Evolutionary conservation across 108 stramenopile genomes (phyloP).

Genomic region (Craspedostauros australis): DNA sequence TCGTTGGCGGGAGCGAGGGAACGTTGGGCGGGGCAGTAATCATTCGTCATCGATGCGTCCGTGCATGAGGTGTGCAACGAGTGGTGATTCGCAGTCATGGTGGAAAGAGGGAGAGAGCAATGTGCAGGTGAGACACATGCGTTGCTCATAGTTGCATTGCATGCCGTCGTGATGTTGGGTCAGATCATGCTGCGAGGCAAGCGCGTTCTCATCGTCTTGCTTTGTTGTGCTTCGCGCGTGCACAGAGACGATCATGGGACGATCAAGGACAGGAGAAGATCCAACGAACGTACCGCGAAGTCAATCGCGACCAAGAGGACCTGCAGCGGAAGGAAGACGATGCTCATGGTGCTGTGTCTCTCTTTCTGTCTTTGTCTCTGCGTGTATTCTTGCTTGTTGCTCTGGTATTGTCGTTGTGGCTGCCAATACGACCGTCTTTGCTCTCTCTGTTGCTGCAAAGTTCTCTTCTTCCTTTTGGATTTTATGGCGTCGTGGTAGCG

Average conservation of each 20-base stretch:
- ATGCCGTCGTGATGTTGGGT: neutral
- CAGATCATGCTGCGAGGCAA: neutral
- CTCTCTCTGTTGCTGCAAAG: neutral
- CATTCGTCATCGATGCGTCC: too few relatives aligned
- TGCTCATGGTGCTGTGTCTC: conserved; percentile 26
- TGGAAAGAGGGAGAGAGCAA: neutral
- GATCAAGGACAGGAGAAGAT: neutral
- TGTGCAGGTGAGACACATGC: neutral
- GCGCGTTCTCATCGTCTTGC: neutral
- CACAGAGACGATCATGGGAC: neutral
- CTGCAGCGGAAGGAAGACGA: conserved; percentile 64
- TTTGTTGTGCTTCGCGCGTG: too few relatives aligned
- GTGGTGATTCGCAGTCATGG: too few relatives aligned
- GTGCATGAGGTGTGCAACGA: too few relatives aligned
- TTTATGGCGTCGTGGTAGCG: neutral
- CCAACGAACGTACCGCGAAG: conserved; percentile 50
- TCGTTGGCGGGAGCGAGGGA: too few relatives aligned
- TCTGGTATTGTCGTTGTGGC: neutral
- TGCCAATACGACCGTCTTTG: neutral
- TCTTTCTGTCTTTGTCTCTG: neutral
- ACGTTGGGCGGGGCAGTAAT: too few relatives aligned
- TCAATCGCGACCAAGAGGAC: conserved; percentile 71
- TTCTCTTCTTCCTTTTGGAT: neutral
- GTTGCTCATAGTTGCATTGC: neutral
- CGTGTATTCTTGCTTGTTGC: neutral